These are phyloP conservation scores for Cyberlindnera galapagoensis DNA, from an alignment of 805 yeast genomes.

Conservation along the genomic window DNA sequence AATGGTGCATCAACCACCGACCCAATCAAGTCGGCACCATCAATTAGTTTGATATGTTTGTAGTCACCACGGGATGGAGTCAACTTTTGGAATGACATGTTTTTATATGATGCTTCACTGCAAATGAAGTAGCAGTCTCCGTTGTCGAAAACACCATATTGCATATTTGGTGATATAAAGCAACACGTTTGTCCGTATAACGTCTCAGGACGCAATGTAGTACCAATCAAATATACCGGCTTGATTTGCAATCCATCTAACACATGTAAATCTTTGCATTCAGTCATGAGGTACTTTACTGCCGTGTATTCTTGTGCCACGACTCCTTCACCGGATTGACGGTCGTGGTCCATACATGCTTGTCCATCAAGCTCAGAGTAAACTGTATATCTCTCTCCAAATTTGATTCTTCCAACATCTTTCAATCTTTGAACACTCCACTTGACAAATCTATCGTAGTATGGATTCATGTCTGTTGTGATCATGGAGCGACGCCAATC, in stretches of 20 bases:
- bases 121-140: slow-evolving; percentile 71
- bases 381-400: slow-evolving; percentile 95
- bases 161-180: slow-evolving; percentile 91
- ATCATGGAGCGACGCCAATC: slow-evolving; percentile 97
- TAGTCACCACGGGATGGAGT: slow-evolving; percentile 87
- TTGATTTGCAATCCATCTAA: slow-evolving; percentile 26
- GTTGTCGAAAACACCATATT: slow-evolving; percentile 84
- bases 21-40: slow-evolving; percentile 75
- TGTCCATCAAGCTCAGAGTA: slow-evolving; percentile 97
- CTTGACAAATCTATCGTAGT: slow-evolving; percentile 87
- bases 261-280: slow-evolving; percentile 38
- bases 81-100: slow-evolving; percentile 90
- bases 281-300: slow-evolving; percentile 72
- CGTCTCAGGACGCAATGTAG: slow-evolving; percentile 96
- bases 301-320: slow-evolving; percentile 94
- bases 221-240: slow-evolving; percentile 81
- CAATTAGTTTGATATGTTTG: slow-evolving; percentile 48
- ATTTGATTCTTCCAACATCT: slow-evolving; percentile 83
- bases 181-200: slow-evolving; percentile 99
- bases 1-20: slow-evolving; percentile 82
- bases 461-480: slow-evolving; percentile 91
- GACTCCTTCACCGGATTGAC: slow-evolving; percentile 95
- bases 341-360: slow-evolving; percentile 98
- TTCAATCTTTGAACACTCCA: slow-evolving; percentile 93
- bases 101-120: slow-evolving; percentile 92